Evolutionary conservation across 2,329 filamentous ascomycete genomes (phyloP).

Genomic region (Penicillium sp.): DNA sequence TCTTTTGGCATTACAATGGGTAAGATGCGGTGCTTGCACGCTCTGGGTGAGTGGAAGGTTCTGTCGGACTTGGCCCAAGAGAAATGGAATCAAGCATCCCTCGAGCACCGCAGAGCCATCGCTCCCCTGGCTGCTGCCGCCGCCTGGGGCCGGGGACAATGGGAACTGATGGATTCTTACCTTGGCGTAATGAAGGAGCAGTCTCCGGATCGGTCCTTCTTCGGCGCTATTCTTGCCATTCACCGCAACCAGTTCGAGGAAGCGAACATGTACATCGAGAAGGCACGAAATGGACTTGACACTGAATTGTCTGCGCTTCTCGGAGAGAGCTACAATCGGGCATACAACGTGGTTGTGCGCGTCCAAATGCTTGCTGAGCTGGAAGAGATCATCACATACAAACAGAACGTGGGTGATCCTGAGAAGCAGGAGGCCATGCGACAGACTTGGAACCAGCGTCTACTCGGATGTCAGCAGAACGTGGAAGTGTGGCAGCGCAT

Average conservation of each 20-base stretch:
- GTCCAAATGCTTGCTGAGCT: constrained; percentile 99
- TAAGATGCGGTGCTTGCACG: constrained; percentile 98
- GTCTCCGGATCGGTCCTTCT: constrained; percentile 95
- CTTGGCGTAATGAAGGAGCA: constrained; percentile 91
- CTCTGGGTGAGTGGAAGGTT: constrained; percentile 95
- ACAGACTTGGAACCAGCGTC: constrained; percentile 90
- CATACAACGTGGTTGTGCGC: constrained; percentile 95
- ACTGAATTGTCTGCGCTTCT: constrained; percentile 94
- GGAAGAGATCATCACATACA: constrained; percentile 97
- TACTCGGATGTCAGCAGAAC: constrained; percentile 94
- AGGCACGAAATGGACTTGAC: constrained; percentile 89
- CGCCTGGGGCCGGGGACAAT: constrained; percentile 94
- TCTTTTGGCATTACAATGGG: constrained; percentile 98
- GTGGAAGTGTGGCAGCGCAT: constrained; percentile 99
- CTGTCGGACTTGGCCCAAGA: constrained; percentile 86
- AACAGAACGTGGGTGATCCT: constrained; percentile 78
- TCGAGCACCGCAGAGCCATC: constrained; percentile 87
- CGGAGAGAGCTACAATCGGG: constrained; percentile 97
- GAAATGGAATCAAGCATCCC: constrained; percentile 87
- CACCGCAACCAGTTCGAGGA: constrained; percentile 96
- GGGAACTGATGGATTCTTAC: constrained; percentile 98
- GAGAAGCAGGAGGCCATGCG: constrained; percentile 91
- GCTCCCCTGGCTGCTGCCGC: constrained; percentile 92
- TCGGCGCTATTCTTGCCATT: constrained; percentile 91
- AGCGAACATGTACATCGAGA: constrained; percentile 84